Evolutionary conservation across 768 basidiomycete species (phyloP).

Genomic region (Rubroboletus pulcherrimus): DNA sequence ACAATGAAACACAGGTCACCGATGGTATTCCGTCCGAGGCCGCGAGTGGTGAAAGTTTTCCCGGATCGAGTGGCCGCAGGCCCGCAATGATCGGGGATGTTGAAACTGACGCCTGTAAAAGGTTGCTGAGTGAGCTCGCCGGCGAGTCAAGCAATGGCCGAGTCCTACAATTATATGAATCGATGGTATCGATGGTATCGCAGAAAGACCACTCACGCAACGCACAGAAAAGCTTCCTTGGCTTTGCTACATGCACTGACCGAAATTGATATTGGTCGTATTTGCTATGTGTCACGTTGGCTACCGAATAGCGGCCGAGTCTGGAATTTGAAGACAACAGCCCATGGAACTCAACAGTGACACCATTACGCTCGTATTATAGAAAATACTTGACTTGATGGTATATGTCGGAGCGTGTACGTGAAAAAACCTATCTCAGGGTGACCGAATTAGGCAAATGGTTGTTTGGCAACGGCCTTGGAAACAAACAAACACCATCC

Average conservation of each 20-base stretch:
- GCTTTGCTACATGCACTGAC: not conserved
- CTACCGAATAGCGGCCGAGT: too few species aligned
- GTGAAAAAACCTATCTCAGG: not conserved
- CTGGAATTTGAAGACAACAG: not conserved
- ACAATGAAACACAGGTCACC: not conserved
- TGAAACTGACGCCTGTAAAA: constrained; percentile 7
- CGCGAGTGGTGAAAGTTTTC: not conserved
- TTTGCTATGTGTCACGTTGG: not conserved
- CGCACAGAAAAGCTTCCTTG: not conserved
- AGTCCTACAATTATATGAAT: not conserved
- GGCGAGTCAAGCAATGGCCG: not conserved
- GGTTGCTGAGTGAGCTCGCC: not conserved
- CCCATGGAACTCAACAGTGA: not conserved
- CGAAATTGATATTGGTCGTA: not conserved
- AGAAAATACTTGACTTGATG: not conserved
- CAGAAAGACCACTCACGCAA: not conserved
- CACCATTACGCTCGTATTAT: not conserved
- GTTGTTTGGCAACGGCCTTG: constrained; percentile 28
- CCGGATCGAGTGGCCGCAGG: not conserved
- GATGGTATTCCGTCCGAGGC: not conserved
- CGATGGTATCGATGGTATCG: not conserved
- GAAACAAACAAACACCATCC: constrained; percentile 28
- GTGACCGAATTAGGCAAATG: not conserved
- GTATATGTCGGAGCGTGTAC: not conserved
- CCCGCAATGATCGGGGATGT: constrained; percentile 3